Percentiles rank a stretch among this genome's conserved stretches.
Conservation (phyloP, 805 yeast species). For the Blastobotrys terrestris region DNA sequence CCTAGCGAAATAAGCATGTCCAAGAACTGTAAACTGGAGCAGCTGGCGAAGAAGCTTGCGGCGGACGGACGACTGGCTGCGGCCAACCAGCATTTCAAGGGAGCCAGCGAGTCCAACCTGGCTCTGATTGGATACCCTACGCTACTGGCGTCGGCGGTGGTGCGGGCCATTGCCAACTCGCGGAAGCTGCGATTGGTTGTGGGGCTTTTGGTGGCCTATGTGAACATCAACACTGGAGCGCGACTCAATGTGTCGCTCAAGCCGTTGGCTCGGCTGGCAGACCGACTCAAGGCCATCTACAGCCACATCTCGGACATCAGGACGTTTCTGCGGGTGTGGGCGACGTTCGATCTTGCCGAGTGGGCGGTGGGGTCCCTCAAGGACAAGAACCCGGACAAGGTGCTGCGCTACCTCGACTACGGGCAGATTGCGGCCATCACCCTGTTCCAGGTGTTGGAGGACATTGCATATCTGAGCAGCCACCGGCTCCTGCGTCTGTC, state of each 20-base stretch:
- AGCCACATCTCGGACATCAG: conserved; percentile 31
- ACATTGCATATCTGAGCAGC: conserved; percentile 34
- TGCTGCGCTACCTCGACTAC: conserved; percentile 28
- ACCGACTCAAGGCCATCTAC: conserved; percentile 17
- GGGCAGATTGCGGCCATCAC: conserved; percentile 33
- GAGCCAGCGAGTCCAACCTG: conserved; percentile 19
- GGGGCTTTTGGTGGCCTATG: conserved; percentile 6
- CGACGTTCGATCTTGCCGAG: conserved; percentile 30
- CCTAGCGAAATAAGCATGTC: background rate
- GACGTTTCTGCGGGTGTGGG: conserved; percentile 34
- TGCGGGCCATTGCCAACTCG: conserved; percentile 6
- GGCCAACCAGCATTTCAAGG: conserved; percentile 7
- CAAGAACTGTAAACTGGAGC: background rate
- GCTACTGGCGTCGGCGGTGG: conserved; percentile 17
- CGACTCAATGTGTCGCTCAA: background rate
- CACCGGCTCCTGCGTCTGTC: conserved; percentile 32
- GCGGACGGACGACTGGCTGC: conserved; percentile 7
- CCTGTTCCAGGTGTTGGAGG: conserved; percentile 36
- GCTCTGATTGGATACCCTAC: conserved; percentile 28
- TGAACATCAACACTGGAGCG: conserved; percentile 18
- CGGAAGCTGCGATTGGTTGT: conserved; percentile 8
- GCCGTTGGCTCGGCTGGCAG: conserved; percentile 3
- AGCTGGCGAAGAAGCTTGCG: conserved; percentile 3
- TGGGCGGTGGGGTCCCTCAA: conserved; percentile 33
- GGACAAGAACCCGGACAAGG: conserved; percentile 21